phyloP scores from a whole-genome alignment of 148 eudicot species.

The Beta vulgaris region DNA sequence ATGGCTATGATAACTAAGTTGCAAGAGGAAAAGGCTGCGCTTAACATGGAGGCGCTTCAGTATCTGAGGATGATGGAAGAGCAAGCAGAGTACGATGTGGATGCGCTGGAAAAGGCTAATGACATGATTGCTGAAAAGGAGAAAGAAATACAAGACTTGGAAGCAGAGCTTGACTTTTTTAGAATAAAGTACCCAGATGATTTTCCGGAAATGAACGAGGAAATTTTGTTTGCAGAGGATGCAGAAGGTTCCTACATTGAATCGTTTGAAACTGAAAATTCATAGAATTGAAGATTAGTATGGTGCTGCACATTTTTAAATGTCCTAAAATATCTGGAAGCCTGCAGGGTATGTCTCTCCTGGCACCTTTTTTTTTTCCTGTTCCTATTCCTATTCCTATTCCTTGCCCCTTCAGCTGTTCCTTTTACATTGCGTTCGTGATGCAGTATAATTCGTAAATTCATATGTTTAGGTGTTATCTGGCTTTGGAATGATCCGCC shows the following conservation, averaged over 20 bases:
- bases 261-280: conserved; percentile 7
- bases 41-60: conserved; percentile 80
- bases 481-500: background rate
- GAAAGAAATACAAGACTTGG: conserved; percentile 70
- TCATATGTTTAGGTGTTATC: background rate
- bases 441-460: background rate
- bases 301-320: conserved; percentile 3
- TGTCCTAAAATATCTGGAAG: conserved; percentile 18
- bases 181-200: conserved; percentile 45
- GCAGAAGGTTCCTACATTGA: conserved; percentile 11
- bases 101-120: conserved; percentile 63
- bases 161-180: conserved; percentile 49
- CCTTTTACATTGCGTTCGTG: background rate
- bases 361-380: background rate
- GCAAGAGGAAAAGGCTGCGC: conserved; percentile 78
- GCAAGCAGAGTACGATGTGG: conserved; percentile 75
- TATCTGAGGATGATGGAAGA: conserved; percentile 85
- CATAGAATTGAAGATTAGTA: conserved; percentile 13
- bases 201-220: conserved; percentile 18
- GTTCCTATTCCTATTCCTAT: background rate
- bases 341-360: conserved; percentile 16
- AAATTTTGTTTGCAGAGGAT: conserved; percentile 15
- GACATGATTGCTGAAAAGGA: conserved; percentile 65
- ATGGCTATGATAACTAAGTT: conserved; percentile 89
- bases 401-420: background rate